Percentiles rank a stretch among this genome's conserved stretches.
These are phyloP conservation scores for Hirschioporus abietinus DNA, from an alignment of 768 basidiomycete genomes.

Conservation along the genomic window DNA sequence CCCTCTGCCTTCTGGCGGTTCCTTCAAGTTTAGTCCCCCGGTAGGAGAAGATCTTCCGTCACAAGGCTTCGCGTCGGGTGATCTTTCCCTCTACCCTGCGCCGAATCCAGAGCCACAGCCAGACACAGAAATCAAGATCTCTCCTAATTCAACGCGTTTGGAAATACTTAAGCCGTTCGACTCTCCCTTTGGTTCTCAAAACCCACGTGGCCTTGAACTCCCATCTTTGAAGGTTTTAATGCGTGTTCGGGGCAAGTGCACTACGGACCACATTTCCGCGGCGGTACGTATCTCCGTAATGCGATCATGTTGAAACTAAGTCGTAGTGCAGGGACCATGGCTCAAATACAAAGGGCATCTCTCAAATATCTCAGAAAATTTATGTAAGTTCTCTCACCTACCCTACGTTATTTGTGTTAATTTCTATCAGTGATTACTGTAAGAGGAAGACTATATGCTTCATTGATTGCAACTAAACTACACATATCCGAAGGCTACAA, in stretches of 20 bases:
- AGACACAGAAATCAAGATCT: slow-evolving; percentile 72
- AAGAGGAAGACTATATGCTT: background rate
- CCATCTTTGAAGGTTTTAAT: slow-evolving; percentile 80
- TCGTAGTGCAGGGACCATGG: slow-evolving; percentile 76
- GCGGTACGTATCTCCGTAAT: slow-evolving; percentile 50
- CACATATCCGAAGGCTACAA: slow-evolving; percentile 55
- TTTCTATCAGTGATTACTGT: slow-evolving; percentile 72
- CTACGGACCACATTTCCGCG: slow-evolving; percentile 97
- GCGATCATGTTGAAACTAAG: background rate
- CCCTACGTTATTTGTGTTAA: slow-evolving; percentile 3
- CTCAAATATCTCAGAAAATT: slow-evolving; percentile 94
- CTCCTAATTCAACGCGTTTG: slow-evolving; percentile 73
- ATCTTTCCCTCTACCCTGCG: slow-evolving; percentile 69
- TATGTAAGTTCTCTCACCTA: slow-evolving; percentile 47
- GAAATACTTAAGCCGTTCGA: slow-evolving; percentile 83
- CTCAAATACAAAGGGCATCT: slow-evolving; percentile 98
- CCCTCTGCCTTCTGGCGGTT: slow-evolving; percentile 58
- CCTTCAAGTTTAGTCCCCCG: slow-evolving; percentile 84
- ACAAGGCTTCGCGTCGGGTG: slow-evolving; percentile 74
- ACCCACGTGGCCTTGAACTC: slow-evolving; percentile 62
- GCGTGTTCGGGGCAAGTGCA: slow-evolving; percentile 96
- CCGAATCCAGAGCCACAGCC: slow-evolving; percentile 72
- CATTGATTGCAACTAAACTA: slow-evolving; percentile 13
- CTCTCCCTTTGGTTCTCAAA: slow-evolving; percentile 59
- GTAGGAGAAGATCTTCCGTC: slow-evolving; percentile 79